phyloP scores from a whole-genome alignment of 2,329 filamentous ascomycete species.

The Didymosphaeria variabile region DNA sequence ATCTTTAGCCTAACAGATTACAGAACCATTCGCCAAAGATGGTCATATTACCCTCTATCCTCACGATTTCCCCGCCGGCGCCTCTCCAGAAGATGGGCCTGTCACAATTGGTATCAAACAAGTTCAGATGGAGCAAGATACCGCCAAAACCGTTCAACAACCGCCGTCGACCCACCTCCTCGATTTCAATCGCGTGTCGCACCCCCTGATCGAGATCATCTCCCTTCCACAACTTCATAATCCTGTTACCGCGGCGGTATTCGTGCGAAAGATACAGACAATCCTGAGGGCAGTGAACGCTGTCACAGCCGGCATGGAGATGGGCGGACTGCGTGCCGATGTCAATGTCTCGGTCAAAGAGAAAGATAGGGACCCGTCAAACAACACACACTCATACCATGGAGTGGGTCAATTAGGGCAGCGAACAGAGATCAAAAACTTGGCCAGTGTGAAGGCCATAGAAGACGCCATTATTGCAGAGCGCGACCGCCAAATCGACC shows the following conservation, averaged over 20 bases:
- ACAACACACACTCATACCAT: constrained; percentile 59
- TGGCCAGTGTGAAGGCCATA: constrained; percentile 93
- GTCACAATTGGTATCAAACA: constrained; percentile 86
- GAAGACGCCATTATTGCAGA: constrained; percentile 95
- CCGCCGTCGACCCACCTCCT: constrained; percentile 78
- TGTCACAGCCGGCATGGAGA: constrained; percentile 91
- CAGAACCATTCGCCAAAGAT: constrained; percentile 70
- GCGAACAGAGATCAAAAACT: constrained; percentile 95
- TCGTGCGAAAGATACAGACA: constrained; percentile 87
- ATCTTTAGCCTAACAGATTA: background rate
- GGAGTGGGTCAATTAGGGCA: constrained; percentile 76
- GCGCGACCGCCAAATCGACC: constrained; percentile 82
- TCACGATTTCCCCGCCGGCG: constrained; percentile 72
- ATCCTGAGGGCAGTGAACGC: constrained; percentile 82
- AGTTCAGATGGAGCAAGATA: constrained; percentile 97
- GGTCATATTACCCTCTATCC: constrained; percentile 75
- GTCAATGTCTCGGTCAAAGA: constrained; percentile 90
- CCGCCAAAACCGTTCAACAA: constrained; percentile 88
- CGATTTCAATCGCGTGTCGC: constrained; percentile 92
- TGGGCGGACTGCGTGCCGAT: constrained; percentile 88
- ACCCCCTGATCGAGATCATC: constrained; percentile 94
- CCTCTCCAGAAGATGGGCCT: constrained; percentile 76
- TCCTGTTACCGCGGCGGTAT: constrained; percentile 84
- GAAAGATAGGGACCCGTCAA: constrained; percentile 43
- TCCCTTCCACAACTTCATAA: constrained; percentile 88